Evolutionary conservation across 352 stramenopile species (phyloP), one percentile per base, ranked within the genome.

Genomic region (Phytopythium oedochilum): DNA sequence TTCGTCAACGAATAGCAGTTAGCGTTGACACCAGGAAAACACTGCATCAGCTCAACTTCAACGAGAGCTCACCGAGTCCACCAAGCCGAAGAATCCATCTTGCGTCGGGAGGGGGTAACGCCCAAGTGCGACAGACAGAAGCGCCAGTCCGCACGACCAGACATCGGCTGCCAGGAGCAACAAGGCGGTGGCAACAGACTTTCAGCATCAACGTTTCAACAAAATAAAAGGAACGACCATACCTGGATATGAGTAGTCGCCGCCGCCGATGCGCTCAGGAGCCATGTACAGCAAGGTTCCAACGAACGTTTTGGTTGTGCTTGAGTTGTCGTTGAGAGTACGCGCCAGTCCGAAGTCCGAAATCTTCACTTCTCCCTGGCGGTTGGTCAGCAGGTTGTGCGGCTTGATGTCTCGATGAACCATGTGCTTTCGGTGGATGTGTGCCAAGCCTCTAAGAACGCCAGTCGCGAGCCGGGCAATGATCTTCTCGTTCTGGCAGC

Each of bases 221-320:
- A 17, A 20, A 5, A 23, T 10, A 5, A 42, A 5, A 17, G 23
- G 25, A 2, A 26, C 23, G 11, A 23, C 31, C 15, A 44, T 57
- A 89, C 79, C 70, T 70, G 85, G 70, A 63, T 90, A 97, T 9
- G 76, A 93, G 68, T 98, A 98, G 55, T 93, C 84, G 1, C 88
- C 85, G 12, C 89, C 89, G 25, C 83, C 83, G 56, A 98, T 97
- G 15, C 94, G 83, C 66, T 98, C 94, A 20, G 94, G 94, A 2
- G 89, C 88, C 94, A 98, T 98, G 66, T 98, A 98, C 5, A 95
- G 69, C 52, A 98, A 53, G 7, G 92, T 98, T 1, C 93, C 93
- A 23, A 98, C 89, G 61, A 98, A 98, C 1, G 91, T 98, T 49
- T 97, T 93, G 7, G 87, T 91, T 29, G 76, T 77, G 23, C 63